Base-by-base conservation (phyloP, 768 basidiomycete genomes). In the Auricularia cornea region DNA sequence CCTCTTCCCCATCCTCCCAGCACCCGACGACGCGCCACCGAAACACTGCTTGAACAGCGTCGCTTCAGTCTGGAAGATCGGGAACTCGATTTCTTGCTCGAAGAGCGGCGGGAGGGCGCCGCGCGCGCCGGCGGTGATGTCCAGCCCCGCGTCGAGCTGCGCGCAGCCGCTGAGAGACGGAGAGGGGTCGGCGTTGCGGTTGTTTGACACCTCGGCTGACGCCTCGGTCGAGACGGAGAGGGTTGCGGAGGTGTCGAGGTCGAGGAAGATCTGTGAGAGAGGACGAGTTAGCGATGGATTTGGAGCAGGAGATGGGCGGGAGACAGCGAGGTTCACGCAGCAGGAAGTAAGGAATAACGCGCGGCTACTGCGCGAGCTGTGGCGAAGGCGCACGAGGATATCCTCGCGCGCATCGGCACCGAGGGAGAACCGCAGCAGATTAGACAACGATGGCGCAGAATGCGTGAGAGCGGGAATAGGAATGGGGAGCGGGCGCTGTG, bases 21-120 rank as follows among this genome's bases (percentile, higher is more conserved):
- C n/a, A n/a, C n/a, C n/a, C n/a, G n/a, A n/a, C n/a, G n/a, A n/a
- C n/a, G n/a, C n/a, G n/a, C n/a, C n/a, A n/a, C n/a, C n/a, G n/a
- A n/a, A n/a, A n/a, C n/a, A n/a, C n/a, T n/a, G n/a, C 51, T 79
- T 73, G 73, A 77, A 74, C 3, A 80, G 59, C 33, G 75, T 69
- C 57, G 77, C 78, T 5, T 78, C 67, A 64, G 76, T 75, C 48
- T 62, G 68, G 65, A 79, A 79, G 35, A 81, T 64, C 5, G 70
- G 60, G 10, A 78, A 68, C 62, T 70, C 66, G 0, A 73, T 75
- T n/a, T 59, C 69, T 11, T 66, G 63, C 60, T 77, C 70, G 68
- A 80, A 80, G 1, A 81, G 62, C 3, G 72, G 71, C 63, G 80
- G 80, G 69, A 81, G 78, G 30, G 68, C 64, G 4, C 71, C 78